These are phyloP conservation scores for Corylus americana DNA, from an alignment of 306 rosid species.

Conservation along the genomic window DNA sequence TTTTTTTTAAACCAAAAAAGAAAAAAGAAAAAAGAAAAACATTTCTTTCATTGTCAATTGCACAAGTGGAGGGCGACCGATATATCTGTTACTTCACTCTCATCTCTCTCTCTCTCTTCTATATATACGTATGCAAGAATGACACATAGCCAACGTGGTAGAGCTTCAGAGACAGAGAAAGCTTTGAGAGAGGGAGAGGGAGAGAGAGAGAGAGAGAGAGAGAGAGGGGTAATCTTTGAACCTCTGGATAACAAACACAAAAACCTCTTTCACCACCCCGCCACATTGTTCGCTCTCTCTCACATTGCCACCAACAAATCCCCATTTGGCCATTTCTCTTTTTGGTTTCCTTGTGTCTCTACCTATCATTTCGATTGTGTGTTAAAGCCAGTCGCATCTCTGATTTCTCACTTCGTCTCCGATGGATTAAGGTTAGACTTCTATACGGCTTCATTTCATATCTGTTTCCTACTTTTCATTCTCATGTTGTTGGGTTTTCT, in stretches of 20 bases:
- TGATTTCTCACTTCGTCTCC: slow-evolving; percentile 23
- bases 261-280: slow-evolving; percentile 13
- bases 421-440: slow-evolving; percentile 42
- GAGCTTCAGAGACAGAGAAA: slow-evolving; percentile 7
- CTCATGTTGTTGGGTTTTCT: not conserved
- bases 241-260: slow-evolving; percentile 14
- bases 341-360: slow-evolving; percentile 25
- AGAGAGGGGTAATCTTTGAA: not conserved
- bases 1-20: no score
- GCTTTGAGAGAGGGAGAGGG: slow-evolving; percentile 1
- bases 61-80: not conserved
- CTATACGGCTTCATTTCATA: slow-evolving; percentile 5
- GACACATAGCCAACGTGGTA: slow-evolving; percentile 24
- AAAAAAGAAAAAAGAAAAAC: no score
- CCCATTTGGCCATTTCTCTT: slow-evolving; percentile 27
- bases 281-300: slow-evolving; percentile 55
- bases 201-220: not conserved
- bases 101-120: not conserved
- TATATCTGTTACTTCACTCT: not conserved
- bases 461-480: not conserved
- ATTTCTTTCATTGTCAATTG: not conserved
- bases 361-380: slow-evolving; percentile 29
- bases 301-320: slow-evolving; percentile 32
- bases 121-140: slow-evolving; percentile 44
- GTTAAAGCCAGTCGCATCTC: slow-evolving; percentile 31